Percentiles rank a stretch among this genome's conserved stretches.
Evolutionary conservation across 495 filamentous ascomycete genomes (phyloP).

Genomic region (Aspergillus ostianus): DNA sequence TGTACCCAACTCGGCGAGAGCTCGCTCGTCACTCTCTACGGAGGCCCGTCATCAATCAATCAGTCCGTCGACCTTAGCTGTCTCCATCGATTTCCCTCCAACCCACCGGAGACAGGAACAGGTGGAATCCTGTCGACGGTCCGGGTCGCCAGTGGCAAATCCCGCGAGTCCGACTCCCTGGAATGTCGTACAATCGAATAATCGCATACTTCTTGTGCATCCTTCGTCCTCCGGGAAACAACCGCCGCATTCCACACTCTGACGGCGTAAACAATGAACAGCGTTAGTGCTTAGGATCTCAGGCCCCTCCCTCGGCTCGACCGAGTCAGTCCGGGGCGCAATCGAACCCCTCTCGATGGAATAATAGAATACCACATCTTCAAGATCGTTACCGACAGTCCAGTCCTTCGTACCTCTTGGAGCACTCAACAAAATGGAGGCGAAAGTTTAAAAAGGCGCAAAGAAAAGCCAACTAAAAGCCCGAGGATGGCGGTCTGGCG

Average conservation of each 20-base stretch:
- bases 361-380: background rate
- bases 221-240: constrained; percentile 6
- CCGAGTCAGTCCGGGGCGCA: background rate
- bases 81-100: too few relatives aligned
- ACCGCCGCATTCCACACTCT: constrained; percentile 11
- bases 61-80: too few relatives aligned
- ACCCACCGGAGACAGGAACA: background rate
- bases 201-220: constrained; percentile 2
- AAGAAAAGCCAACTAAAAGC: background rate
- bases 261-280: background rate
- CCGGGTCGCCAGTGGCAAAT: constrained; percentile 6
- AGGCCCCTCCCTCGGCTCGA: background rate
- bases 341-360: background rate
- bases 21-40: too few relatives aligned
- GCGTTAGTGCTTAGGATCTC: background rate
- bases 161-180: constrained; percentile 1
- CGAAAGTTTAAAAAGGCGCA: too few relatives aligned
- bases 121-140: background rate
- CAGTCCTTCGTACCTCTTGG: too few relatives aligned
- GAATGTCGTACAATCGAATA: constrained; percentile 14
- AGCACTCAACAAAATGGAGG: too few relatives aligned
- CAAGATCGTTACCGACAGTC: background rate
- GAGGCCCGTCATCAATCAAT: too few relatives aligned
- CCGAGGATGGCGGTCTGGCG: background rate
- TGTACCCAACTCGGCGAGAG: too few relatives aligned